Percentiles rank a stretch among this genome's conserved stretches.
phyloP scores from a whole-genome alignment of 2,329 filamentous ascomycete genomes.

The Neurospora crassa region DNA sequence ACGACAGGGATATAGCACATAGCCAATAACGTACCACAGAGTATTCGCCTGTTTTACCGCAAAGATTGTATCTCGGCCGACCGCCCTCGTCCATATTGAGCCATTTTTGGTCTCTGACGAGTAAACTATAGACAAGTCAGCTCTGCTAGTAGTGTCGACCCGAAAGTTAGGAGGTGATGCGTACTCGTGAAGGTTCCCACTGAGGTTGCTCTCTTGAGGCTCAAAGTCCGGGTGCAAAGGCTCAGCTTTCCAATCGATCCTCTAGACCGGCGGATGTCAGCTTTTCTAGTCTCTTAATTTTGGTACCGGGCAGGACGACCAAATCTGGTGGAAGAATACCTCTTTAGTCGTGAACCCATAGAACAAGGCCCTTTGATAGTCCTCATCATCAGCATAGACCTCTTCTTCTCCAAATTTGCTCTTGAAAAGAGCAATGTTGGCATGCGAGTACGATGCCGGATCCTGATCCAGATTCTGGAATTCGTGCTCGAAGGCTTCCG shows the following conservation, averaged over 20 bases:
- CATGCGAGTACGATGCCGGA: background rate
- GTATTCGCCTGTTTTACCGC: constrained; percentile 5
- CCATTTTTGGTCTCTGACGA: background rate
- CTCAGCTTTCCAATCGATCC: background rate
- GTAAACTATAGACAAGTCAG: background rate
- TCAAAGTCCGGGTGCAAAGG: background rate
- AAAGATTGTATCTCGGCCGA: constrained; percentile 7
- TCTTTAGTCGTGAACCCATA: constrained; percentile 6
- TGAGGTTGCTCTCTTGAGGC: background rate
- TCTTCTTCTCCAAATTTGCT: background rate
- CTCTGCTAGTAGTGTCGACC: background rate
- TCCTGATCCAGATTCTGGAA: background rate
- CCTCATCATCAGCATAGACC: constrained; percentile 4
- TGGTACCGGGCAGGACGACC: background rate
- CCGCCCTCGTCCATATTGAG: background rate
- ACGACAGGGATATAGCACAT: background rate
- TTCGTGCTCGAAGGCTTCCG: background rate
- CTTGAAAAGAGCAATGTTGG: background rate
- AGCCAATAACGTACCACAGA: constrained; percentile 2
- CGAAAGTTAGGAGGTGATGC: background rate
- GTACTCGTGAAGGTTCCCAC: constrained; percentile 3
- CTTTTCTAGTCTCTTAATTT: background rate
- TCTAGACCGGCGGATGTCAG: background rate
- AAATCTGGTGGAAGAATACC: background rate
- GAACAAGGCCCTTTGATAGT: constrained; percentile 6